Evolutionary conservation across 208 protist genomes (phyloP), one percentile per base, ranked within the genome.

Genomic region (Acanthamoeba castellanii): DNA sequence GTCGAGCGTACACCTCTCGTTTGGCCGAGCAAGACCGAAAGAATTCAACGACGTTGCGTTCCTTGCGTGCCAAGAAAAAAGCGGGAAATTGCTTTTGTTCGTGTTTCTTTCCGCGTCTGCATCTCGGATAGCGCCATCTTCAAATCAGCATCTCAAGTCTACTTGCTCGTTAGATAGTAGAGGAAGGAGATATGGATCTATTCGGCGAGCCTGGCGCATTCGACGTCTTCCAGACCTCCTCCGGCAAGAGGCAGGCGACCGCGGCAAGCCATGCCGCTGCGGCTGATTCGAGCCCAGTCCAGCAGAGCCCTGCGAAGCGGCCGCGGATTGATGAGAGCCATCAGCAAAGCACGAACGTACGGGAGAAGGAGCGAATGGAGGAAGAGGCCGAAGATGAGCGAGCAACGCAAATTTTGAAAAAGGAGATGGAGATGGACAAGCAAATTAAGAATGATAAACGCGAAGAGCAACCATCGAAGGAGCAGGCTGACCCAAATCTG

Each of bases 151-250:
- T 34, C 32, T 27, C 13, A 16, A 47, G 30, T 1, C 70, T 22
- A 16, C 27, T 74, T n/a, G 25, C n/a, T 16, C 20, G 22, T 42
- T 8, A 32, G 34, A 11, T 25, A n/a, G 14, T 37, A 42, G 32
- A 25, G 4, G 32, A 76, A 32, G 68, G 68, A 32, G 22, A 42
- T 3, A 82, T 82, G 74, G 74, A 82, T 52, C 32, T 82, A 4
- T 82, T 82, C 20, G 74, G 74, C 11, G 74, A 82, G 64, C 64
- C 64, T 52, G 74, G 42, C 16, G 74, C 74, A 25, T 82, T 82
- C 37, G 42, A 82, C 37, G 74, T 82, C 74, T 82, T 82, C 20
- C 74, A 82, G 37, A 82, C 74, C 14, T 52, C 74, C 3, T 52
- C 74, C 74, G 42, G 42, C 64, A 72, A 72, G 64, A n/a, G 64